These are phyloP conservation scores for Talaromyces sp. DNA, from an alignment of 2,329 filamentous ascomycete genomes.

Conservation along the genomic window DNA sequence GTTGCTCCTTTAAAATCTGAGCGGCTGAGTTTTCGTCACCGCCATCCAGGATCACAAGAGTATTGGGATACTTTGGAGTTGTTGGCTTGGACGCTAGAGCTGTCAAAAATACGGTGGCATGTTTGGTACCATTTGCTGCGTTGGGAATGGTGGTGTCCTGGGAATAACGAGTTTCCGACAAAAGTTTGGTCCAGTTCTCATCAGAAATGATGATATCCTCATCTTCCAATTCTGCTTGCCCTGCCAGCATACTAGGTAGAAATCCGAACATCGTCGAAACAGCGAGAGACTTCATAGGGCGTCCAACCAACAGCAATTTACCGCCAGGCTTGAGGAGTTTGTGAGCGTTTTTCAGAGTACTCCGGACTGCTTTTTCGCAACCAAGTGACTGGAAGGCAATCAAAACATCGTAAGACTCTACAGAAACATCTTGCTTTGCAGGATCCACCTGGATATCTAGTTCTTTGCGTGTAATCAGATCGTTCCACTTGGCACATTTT, in stretches of 20 bases:
- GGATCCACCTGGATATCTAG: neutral
- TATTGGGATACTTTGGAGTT: neutral
- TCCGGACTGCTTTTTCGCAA: neutral
- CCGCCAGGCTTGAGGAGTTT: conserved; percentile 43
- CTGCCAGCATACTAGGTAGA: neutral
- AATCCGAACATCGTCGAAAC: neutral
- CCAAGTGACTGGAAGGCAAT: neutral
- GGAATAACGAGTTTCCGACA: neutral
- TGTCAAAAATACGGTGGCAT: neutral
- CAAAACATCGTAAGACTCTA: neutral
- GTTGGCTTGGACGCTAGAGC: neutral
- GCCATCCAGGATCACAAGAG: neutral
- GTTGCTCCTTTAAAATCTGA: neutral
- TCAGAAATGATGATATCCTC: neutral
- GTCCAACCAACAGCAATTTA: conserved; percentile 43
- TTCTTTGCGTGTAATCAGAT: neutral
- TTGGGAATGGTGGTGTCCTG: neutral
- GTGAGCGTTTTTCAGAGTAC: conserved; percentile 28
- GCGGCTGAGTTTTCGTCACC: neutral
- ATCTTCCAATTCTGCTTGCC: neutral
- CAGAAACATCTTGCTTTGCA: neutral
- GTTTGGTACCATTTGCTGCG: neutral
- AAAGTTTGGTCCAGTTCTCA: neutral
- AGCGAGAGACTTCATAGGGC: neutral
- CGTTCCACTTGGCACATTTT: neutral